phyloP scores from a whole-genome alignment of 257 asterid species.

The Jacaranda copaia region DNA sequence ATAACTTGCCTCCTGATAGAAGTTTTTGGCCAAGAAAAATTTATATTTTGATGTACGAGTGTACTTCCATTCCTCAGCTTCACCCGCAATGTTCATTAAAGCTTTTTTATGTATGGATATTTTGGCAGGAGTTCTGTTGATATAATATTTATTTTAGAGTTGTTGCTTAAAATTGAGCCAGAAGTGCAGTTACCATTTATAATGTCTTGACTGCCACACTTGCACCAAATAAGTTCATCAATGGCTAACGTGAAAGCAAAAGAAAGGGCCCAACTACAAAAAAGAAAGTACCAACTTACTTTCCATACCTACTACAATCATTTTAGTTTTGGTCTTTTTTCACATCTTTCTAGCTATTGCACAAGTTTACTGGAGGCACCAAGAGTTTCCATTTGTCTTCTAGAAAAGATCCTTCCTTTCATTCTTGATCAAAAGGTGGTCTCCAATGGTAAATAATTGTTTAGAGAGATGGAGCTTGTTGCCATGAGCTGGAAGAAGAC shows the following conservation, averaged over 20 bases:
- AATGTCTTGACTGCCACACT: constrained; percentile 20
- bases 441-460: constrained; percentile 30
- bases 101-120: no score
- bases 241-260: constrained; percentile 24
- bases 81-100: not conserved
- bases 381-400: not conserved
- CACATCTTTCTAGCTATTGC: constrained; percentile 8
- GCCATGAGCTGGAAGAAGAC: constrained; percentile 30
- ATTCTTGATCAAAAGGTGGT: constrained; percentile 6
- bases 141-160: not conserved
- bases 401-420: not conserved
- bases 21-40: no score
- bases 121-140: no score
- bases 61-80: no score
- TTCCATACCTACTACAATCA: constrained; percentile 33
- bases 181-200: not conserved
- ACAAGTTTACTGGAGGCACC: no score
- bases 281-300: constrained; percentile 26
- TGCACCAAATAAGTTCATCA: not conserved
- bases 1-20: not conserved
- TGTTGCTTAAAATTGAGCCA: not conserved
- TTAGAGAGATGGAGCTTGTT: constrained; percentile 16
- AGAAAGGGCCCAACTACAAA: constrained; percentile 16
- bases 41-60: no score
- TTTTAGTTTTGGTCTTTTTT: constrained; percentile 19